phyloP scores from a whole-genome alignment of 371 early-diverging fungal genomes.

The Rhizopus microsporus region DNA sequence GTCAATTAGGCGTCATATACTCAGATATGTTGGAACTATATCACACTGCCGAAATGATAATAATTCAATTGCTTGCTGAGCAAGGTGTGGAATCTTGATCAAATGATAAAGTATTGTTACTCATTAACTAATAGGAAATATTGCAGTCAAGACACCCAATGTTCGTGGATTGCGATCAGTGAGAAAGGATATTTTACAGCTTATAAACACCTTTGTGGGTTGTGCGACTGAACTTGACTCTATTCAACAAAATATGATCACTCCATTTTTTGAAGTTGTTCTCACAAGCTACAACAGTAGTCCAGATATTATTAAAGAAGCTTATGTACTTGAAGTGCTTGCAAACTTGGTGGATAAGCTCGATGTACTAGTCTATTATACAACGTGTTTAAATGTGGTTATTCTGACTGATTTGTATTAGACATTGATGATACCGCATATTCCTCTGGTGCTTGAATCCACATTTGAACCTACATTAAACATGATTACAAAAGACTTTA shows the following conservation, averaged over 20 bases:
- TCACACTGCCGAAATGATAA: constrained; percentile 82
- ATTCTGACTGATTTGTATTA: constrained; percentile 21
- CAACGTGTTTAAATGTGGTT: background rate
- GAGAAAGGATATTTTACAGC: constrained; percentile 90
- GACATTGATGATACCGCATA: constrained; percentile 76
- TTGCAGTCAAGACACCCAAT: constrained; percentile 91
- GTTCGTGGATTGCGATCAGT: constrained; percentile 91
- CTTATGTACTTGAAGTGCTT: constrained; percentile 92
- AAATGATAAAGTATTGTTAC: constrained; percentile 87
- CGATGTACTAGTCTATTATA: constrained; percentile 57
- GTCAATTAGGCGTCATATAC: constrained; percentile 87
- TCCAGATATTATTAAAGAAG: constrained; percentile 87
- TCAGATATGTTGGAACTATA: constrained; percentile 90
- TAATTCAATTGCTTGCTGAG: constrained; percentile 85
- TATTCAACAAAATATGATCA: constrained; percentile 81
- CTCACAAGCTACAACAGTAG: constrained; percentile 84
- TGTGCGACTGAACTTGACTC: constrained; percentile 77
- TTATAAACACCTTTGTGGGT: constrained; percentile 86
- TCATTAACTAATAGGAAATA: constrained; percentile 52
- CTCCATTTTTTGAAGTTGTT: constrained; percentile 89
- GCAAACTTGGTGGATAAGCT: constrained; percentile 80
- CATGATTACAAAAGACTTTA: constrained; percentile 98
- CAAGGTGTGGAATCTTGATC: constrained; percentile 82
- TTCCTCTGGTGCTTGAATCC: constrained; percentile 84
- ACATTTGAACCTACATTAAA: constrained; percentile 94